Conservation (phyloP, 441 rosid species). For the Erodium texanum region DNA sequence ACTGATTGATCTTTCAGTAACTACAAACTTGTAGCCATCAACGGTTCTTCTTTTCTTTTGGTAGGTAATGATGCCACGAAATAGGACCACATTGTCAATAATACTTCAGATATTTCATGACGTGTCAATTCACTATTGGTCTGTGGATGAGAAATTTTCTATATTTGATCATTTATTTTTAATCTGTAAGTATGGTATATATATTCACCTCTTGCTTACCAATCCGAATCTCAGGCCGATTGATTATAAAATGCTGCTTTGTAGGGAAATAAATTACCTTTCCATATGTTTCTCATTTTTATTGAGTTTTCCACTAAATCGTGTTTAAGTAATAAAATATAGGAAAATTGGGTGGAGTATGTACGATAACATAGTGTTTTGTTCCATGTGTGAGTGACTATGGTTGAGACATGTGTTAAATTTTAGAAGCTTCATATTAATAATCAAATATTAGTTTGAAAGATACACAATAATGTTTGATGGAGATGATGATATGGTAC, state of each 20-base stretch:
- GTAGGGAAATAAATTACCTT: not conserved
- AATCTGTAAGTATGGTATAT: not conserved
- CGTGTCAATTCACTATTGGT: not conserved
- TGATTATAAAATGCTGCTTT: not conserved
- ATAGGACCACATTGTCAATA: constrained; percentile 2
- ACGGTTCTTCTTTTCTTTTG: not conserved
- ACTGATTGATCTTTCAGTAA: not conserved
- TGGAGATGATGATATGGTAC: too few relatives aligned
- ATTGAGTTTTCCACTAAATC: too few relatives aligned
- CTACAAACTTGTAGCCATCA: not conserved
- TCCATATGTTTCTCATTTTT: not conserved
- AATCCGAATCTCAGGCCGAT: not conserved
- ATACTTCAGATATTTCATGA: not conserved
- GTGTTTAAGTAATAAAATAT: too few relatives aligned
- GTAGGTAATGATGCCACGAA: not conserved
- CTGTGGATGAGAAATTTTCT: not conserved
- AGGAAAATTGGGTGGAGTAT: too few relatives aligned
- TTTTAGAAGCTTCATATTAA: too few relatives aligned
- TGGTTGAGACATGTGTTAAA: too few relatives aligned
- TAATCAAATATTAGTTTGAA: too few relatives aligned
- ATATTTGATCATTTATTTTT: too few relatives aligned
- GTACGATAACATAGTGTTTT: too few relatives aligned
- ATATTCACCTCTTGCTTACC: not conserved
- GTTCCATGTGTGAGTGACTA: too few relatives aligned
- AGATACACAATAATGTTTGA: too few relatives aligned